phyloP scores from a whole-genome alignment of 352 stramenopile species.

The Phytophthora foliorum region DNA sequence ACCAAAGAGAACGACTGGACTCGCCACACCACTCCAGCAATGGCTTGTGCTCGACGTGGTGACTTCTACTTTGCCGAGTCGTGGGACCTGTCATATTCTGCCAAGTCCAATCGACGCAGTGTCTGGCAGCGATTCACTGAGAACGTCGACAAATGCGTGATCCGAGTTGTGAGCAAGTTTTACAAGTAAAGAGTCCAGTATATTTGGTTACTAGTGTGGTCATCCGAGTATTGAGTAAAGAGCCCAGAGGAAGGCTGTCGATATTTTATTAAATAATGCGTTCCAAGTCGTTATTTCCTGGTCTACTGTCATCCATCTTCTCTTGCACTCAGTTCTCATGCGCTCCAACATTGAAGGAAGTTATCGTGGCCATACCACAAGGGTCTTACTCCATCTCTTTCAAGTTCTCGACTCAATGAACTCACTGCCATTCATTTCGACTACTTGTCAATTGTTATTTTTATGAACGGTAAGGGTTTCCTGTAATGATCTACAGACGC shows the following conservation, averaged over 20 bases:
- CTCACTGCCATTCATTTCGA: too few relatives aligned
- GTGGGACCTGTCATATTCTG: slow-evolving; percentile 15
- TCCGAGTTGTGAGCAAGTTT: slow-evolving; percentile 42
- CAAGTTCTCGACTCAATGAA: too few relatives aligned
- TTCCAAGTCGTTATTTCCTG: too few relatives aligned
- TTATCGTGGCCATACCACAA: too few relatives aligned
- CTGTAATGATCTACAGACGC: too few relatives aligned
- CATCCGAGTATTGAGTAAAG: neutral
- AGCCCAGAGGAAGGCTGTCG: slow-evolving; percentile 27
- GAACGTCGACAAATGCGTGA: slow-evolving; percentile 43
- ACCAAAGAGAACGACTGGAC: slow-evolving; percentile 10
- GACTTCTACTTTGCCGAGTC: slow-evolving; percentile 21
- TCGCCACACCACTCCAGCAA: slow-evolving; percentile 27
- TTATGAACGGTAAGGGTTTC: too few relatives aligned
- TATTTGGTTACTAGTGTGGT: neutral
- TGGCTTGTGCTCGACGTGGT: slow-evolving; percentile 13
- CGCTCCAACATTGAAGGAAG: too few relatives aligned
- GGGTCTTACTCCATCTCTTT: too few relatives aligned
- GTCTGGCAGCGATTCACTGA: slow-evolving; percentile 34
- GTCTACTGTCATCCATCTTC: too few relatives aligned
- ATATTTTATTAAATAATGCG: slow-evolving; percentile 25
- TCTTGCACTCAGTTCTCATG: too few relatives aligned
- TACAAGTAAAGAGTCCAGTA: slow-evolving; percentile 28
- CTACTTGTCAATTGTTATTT: too few relatives aligned
- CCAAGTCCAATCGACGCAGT: slow-evolving; percentile 36